These are phyloP conservation scores for Platanthera guangdongensis DNA, from an alignment of 106 monocot genomes.

Conservation along the genomic window DNA sequence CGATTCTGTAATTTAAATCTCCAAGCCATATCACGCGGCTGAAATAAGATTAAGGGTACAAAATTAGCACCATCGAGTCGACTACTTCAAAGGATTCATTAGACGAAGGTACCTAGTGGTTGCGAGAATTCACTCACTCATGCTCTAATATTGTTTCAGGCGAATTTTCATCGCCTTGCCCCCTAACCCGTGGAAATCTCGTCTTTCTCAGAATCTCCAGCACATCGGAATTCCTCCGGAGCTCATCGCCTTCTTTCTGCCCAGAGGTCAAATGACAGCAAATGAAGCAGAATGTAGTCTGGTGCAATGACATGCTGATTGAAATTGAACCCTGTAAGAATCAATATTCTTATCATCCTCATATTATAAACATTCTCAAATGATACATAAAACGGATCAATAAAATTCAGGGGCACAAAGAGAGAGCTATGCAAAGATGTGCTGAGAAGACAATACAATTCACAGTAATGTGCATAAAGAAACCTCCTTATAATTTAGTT, in stretches of 20 bases:
- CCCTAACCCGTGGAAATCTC: slow-evolving; percentile 50
- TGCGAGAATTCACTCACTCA: slow-evolving; percentile 30
- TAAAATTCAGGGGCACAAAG: too few species aligned
- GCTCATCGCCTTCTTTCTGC: slow-evolving; percentile 75
- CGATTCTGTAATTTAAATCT: slow-evolving; percentile 77
- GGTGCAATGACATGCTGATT: slow-evolving; percentile 71
- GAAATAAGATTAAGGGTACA: slow-evolving; percentile 1
- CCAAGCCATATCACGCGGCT: slow-evolving; percentile 82
- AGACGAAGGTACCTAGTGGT: background rate
- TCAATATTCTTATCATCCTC: background rate
- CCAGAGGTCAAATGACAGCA: slow-evolving; percentile 73
- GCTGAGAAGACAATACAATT: too few species aligned
- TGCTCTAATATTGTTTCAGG: slow-evolving; percentile 77
- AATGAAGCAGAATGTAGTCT: slow-evolving; percentile 77
- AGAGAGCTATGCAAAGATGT: too few species aligned
- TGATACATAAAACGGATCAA: background rate
- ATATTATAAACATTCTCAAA: background rate
- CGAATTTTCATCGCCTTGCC: slow-evolving; percentile 29
- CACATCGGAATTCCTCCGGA: slow-evolving; percentile 75
- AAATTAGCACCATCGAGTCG: background rate
- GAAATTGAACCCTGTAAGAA: slow-evolving; percentile 68
- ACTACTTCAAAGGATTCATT: background rate
- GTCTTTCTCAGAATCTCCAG: slow-evolving; percentile 77
- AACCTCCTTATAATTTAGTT: too few species aligned
- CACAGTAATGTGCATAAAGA: background rate